Conservation (phyloP, 805 yeast species). For the Candida suzukii region DNA sequence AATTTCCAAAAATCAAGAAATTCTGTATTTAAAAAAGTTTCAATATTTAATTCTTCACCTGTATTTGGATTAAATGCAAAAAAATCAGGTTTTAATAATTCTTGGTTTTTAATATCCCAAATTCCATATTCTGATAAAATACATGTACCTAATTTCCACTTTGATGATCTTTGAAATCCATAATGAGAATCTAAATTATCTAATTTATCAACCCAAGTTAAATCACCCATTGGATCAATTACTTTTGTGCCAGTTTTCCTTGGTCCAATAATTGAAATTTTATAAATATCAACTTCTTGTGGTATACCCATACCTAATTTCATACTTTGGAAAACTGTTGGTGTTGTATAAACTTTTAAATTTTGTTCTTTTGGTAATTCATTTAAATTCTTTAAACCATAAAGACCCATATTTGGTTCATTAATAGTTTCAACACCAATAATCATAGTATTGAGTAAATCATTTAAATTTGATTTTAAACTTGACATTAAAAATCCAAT, state of each 20-base stretch:
- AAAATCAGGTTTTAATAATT: conserved; percentile 42
- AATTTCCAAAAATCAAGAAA: conserved; percentile 56
- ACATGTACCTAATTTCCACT: conserved; percentile 72
- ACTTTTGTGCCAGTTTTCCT: conserved; percentile 46
- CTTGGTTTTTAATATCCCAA: conserved; percentile 47
- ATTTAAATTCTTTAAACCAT: conserved; percentile 54
- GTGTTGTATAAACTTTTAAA: conserved; percentile 72
- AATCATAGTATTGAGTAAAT: conserved; percentile 43
- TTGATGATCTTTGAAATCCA: conserved; percentile 57
- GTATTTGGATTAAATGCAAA: conserved; percentile 35
- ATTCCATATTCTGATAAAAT: conserved; percentile 76
- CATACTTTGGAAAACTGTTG: conserved; percentile 71
- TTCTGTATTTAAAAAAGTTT: conserved; percentile 53
- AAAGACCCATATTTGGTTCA: conserved; percentile 76
- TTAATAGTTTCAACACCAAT: conserved; percentile 81
- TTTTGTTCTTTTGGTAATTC: conserved; percentile 54
- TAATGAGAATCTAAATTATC: conserved; percentile 53
- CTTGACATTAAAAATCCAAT: conserved; percentile 38
- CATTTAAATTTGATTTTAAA: conserved; percentile 34
- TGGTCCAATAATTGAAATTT: conserved; percentile 72
- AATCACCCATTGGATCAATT: conserved; percentile 60
- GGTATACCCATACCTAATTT: conserved; percentile 73
- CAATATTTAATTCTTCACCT: conserved; percentile 36
- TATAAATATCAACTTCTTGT: conserved; percentile 60
- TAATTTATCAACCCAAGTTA: conserved; percentile 59